Percentiles rank a stretch among this genome's conserved stretches.
Evolutionary conservation across 805 yeast species (phyloP).

Genomic region (Tetrapisispora arboricola): DNA sequence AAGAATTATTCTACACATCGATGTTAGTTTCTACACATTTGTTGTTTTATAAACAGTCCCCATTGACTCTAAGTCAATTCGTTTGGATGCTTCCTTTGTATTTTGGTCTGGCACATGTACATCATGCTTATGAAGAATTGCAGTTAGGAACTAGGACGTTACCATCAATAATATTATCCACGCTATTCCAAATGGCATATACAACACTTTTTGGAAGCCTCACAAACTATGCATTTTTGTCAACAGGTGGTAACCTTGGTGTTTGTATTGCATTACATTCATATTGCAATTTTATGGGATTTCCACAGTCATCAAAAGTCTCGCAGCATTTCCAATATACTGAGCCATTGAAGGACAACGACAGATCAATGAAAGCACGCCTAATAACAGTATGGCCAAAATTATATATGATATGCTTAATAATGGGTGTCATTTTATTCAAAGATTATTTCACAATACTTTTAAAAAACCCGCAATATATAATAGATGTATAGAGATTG

Average conservation of each 20-base stretch:
- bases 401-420: conserved; percentile 9
- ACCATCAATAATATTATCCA: conserved; percentile 11
- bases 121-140: conserved; percentile 25
- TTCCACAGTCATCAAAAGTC: conserved; percentile 22
- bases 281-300: conserved; percentile 27
- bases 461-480: background rate
- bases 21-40: conserved; percentile 19
- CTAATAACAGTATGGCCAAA: conserved; percentile 15
- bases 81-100: conserved; percentile 20
- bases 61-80: conserved; percentile 6
- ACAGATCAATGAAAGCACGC: background rate
- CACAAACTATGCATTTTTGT: conserved; percentile 23
- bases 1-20: conserved; percentile 27
- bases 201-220: conserved; percentile 27
- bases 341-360: background rate
- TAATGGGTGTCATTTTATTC: conserved; percentile 1
- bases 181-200: conserved; percentile 20
- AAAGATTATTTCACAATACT: background rate
- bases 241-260: conserved; percentile 24
- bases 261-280: conserved; percentile 24
- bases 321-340: conserved; percentile 7
- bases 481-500: background rate
- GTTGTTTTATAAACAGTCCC: background rate
- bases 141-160: conserved; percentile 11
- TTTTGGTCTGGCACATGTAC: conserved; percentile 29